Percentiles rank a stretch among this genome's conserved stretches.
phyloP scores from a whole-genome alignment of 225 moss, liverwort and hornwort genomes.

The Sphagnum tenellum region DNA sequence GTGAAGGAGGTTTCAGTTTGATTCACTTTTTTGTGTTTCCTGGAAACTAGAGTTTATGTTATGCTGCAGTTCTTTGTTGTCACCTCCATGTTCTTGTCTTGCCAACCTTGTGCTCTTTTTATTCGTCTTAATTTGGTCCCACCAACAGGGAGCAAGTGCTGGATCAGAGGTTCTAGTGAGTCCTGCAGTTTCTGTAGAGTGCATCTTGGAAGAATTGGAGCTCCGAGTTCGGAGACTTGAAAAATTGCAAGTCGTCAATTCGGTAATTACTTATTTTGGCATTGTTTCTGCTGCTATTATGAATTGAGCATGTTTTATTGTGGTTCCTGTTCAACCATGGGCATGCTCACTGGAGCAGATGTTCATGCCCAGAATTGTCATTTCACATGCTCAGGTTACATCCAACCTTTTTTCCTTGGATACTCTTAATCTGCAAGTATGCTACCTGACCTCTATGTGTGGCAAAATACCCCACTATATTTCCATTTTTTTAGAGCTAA shows the following conservation, averaged over 20 bases:
- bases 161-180: slow-evolving; percentile 47
- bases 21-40: too few relatives aligned
- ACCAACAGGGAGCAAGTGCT: slow-evolving; percentile 39
- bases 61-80: too few relatives aligned
- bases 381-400: not conserved
- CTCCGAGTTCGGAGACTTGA: slow-evolving; percentile 70
- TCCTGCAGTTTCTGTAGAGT: slow-evolving; percentile 49
- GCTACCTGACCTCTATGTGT: not conserved
- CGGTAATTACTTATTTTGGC: slow-evolving; percentile 26
- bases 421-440: not conserved
- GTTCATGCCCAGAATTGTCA: too few relatives aligned
- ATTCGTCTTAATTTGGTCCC: not conserved
- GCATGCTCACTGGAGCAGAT: too few relatives aligned
- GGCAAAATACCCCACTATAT: not conserved
- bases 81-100: not conserved
- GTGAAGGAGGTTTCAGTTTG: too few relatives aligned
- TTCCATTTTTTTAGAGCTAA: not conserved
- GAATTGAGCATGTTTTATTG: too few relatives aligned
- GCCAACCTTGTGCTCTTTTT: not conserved
- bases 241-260: slow-evolving; percentile 73
- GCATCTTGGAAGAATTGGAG: slow-evolving; percentile 56
- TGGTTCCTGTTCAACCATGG: too few relatives aligned
- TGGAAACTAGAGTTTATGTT: too few relatives aligned
- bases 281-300: not conserved
- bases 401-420: not conserved